Conservation (phyloP, 306 rosid species). For the Ochetophila trinervis region DNA sequence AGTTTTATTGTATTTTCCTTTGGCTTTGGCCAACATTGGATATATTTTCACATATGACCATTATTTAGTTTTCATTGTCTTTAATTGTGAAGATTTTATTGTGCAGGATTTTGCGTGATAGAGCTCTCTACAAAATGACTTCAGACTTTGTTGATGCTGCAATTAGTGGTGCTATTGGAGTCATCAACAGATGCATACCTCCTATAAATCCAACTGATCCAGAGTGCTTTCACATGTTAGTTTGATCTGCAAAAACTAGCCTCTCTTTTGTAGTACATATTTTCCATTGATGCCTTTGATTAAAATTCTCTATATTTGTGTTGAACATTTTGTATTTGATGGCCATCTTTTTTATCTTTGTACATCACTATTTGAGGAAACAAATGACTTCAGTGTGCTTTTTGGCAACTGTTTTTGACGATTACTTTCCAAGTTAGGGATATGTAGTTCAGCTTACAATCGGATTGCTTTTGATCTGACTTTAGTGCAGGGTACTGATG, state of each 20-base stretch:
- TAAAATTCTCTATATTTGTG: too few relatives aligned
- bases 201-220: slow-evolving; percentile 99
- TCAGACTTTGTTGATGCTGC: slow-evolving; percentile 98
- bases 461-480: too few relatives aligned
- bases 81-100: neutral
- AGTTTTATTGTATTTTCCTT: slow-evolving; percentile 2
- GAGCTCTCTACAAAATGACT: slow-evolving; percentile 99
- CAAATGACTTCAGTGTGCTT: too few relatives aligned
- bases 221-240: slow-evolving; percentile 99
- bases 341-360: too few relatives aligned
- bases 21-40: slow-evolving; percentile 14
- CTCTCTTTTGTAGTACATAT: neutral
- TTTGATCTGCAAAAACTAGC: slow-evolving; percentile 19
- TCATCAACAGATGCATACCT: slow-evolving; percentile 89
- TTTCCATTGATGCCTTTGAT: neutral
- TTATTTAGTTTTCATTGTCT: slow-evolving; percentile 9
- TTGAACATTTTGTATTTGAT: too few relatives aligned
- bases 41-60: slow-evolving; percentile 21
- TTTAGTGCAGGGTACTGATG: too few relatives aligned
- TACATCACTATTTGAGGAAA: too few relatives aligned
- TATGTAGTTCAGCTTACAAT: too few relatives aligned
- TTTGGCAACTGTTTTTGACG: too few relatives aligned
- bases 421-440: too few relatives aligned
- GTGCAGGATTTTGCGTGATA: slow-evolving; percentile 87
- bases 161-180: slow-evolving; percentile 89